These are phyloP conservation scores for Phytopythium helicoides DNA, from an alignment of 352 stramenopile genomes.

Conservation along the genomic window DNA sequence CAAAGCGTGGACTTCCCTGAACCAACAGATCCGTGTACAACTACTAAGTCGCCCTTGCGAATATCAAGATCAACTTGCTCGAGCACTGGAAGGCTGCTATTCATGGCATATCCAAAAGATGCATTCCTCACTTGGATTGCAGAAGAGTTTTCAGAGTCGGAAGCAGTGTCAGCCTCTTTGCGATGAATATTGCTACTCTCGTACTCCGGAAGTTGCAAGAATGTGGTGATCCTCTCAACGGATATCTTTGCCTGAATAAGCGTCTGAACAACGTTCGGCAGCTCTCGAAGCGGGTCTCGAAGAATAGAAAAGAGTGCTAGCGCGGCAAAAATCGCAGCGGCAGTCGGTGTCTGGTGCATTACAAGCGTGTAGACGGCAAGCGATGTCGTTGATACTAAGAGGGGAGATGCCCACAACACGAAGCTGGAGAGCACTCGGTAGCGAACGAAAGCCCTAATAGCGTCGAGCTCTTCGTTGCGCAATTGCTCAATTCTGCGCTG, in stretches of 20 bases:
- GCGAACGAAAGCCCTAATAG: conserved; percentile 64
- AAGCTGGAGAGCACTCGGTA: conserved; percentile 48
- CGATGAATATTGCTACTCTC: conserved; percentile 19
- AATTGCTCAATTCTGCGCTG: conserved; percentile 62
- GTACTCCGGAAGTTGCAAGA: conserved; percentile 21
- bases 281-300: conserved; percentile 29
- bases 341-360: no score
- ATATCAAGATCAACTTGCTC: conserved; percentile 34
- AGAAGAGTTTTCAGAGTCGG: conserved; percentile 26
- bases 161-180: conserved; percentile 11
- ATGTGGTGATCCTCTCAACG: conserved; percentile 29
- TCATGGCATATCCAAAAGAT: conserved; percentile 26
- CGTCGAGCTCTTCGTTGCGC: conserved; percentile 77
- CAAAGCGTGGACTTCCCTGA: conserved; percentile 58
- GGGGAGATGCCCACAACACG: conserved; percentile 49
- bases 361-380: no score
- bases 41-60: conserved; percentile 43
- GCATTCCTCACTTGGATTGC: conserved; percentile 28
- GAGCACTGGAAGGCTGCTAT: conserved; percentile 18
- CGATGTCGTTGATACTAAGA: no score
- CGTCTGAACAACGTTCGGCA: conserved; percentile 32
- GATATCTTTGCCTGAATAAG: conserved; percentile 44
- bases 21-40: conserved; percentile 48
- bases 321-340: no score
- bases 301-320: no score